These are phyloP conservation scores for Penstemon barbatus DNA, from an alignment of 257 asterid genomes.

Conservation along the genomic window DNA sequence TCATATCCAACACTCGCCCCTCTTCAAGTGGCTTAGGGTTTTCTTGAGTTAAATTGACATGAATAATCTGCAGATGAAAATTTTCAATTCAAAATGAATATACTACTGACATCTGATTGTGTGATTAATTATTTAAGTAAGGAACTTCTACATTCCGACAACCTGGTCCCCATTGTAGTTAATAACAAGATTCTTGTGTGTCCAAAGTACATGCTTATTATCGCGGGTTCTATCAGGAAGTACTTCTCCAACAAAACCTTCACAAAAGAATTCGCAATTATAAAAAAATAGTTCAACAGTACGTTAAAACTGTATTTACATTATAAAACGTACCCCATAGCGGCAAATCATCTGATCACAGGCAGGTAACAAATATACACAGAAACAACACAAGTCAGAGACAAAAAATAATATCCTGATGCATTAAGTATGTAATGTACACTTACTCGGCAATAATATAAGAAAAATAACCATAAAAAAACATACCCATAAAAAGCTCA, in stretches of 20 bases:
- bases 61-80: constrained; percentile 69
- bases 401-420: not conserved
- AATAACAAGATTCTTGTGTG: constrained; percentile 56
- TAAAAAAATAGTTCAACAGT: constrained; percentile 15
- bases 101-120: constrained; percentile 23
- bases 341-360: constrained; percentile 86
- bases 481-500: constrained; percentile 69
- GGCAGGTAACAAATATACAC: constrained; percentile 29
- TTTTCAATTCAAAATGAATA: constrained; percentile 28
- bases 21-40: constrained; percentile 76
- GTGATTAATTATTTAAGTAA: not conserved
- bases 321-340: constrained; percentile 77
- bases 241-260: constrained; percentile 63
- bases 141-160: constrained; percentile 9
- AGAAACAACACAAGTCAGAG: constrained; percentile 37
- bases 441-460: constrained; percentile 11
- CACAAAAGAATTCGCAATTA: constrained; percentile 26
- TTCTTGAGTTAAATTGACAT: constrained; percentile 92
- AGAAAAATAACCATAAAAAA: not conserved
- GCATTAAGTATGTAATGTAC: not conserved
- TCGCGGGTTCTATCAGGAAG: constrained; percentile 55
- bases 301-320: constrained; percentile 6
- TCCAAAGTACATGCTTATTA: constrained; percentile 54
- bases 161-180: constrained; percentile 63
- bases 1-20: constrained; percentile 72